Conservation (phyloP, 345 rosid genomes). For the Murraya koenigii region DNA sequence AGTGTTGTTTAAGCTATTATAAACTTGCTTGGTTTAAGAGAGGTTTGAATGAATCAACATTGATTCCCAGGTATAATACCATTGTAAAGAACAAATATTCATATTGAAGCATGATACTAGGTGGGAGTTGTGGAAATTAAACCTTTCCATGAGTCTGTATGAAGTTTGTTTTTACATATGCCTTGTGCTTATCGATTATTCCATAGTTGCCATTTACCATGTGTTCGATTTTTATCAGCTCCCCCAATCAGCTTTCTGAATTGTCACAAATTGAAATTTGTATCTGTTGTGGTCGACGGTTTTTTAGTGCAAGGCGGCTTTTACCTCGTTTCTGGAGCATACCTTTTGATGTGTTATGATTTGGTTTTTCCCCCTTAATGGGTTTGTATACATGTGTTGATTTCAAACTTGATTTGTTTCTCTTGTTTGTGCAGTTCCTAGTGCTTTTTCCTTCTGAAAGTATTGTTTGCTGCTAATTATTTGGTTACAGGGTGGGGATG, state of each 20-base stretch:
- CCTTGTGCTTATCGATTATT: background rate
- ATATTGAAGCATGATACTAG: background rate
- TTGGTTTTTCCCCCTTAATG: background rate
- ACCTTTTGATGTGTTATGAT: background rate
- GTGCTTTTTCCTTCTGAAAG: background rate
- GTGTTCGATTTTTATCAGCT: background rate
- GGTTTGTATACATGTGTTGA: background rate
- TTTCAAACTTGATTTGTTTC: slow-evolving; percentile 4
- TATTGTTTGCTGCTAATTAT: slow-evolving; percentile 14
- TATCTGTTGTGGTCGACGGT: slow-evolving; percentile 1
- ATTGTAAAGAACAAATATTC: background rate
- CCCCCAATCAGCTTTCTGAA: background rate
- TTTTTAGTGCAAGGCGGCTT: slow-evolving; percentile 13
- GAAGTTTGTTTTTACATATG: background rate
- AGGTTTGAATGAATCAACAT: background rate
- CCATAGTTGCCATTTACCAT: background rate
- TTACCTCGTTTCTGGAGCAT: background rate
- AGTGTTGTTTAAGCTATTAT: background rate
- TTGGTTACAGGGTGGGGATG: slow-evolving; percentile 84
- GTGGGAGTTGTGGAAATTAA: background rate
- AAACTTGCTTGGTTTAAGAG: background rate
- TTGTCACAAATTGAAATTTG: background rate
- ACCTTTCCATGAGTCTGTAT: background rate
- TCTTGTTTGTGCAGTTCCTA: background rate
- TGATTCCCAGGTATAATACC: background rate